Percentiles rank a stretch among this genome's conserved stretches.
These are phyloP conservation scores for Fusarium nodosum DNA, from an alignment of 2,329 filamentous ascomycete genomes.

Conservation along the genomic window DNA sequence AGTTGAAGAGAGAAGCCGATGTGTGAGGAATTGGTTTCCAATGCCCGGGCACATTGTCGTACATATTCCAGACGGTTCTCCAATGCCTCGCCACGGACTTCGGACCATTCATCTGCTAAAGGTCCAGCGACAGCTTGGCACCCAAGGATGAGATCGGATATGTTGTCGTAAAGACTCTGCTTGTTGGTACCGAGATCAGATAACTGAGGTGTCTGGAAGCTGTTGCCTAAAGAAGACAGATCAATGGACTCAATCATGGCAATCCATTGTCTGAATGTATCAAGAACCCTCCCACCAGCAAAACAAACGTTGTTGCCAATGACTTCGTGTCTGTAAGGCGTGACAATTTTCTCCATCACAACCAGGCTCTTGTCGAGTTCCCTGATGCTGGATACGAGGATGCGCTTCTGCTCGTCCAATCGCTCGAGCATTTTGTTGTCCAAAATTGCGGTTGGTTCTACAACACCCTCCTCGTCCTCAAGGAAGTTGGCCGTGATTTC, in stretches of 20 bases:
- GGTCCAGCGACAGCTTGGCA: slow-evolving; percentile 95
- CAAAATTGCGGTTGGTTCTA: slow-evolving; percentile 79
- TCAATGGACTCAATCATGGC: slow-evolving; percentile 93
- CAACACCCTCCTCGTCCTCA: slow-evolving; percentile 80
- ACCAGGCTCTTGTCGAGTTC: slow-evolving; percentile 87
- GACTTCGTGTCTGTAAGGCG: slow-evolving; percentile 80
- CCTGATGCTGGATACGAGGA: slow-evolving; percentile 87
- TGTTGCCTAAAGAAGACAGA: slow-evolving; percentile 81
- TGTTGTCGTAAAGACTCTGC: slow-evolving; percentile 92
- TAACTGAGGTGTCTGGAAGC: slow-evolving; percentile 85
- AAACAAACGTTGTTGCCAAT: slow-evolving; percentile 87
- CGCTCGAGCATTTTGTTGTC: slow-evolving; percentile 84
- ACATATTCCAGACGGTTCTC: slow-evolving; percentile 89
- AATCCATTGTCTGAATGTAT: slow-evolving; percentile 91
- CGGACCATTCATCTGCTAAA: slow-evolving; percentile 94
- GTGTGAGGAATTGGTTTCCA: slow-evolving; percentile 89
- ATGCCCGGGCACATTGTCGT: slow-evolving; percentile 78
- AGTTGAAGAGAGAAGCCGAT: slow-evolving; percentile 90
- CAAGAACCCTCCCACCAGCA: slow-evolving; percentile 83
- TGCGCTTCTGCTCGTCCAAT: slow-evolving; percentile 86
- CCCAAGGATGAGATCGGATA: slow-evolving; percentile 87
- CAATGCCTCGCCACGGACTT: slow-evolving; percentile 88
- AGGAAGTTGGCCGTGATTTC: slow-evolving; percentile 85
- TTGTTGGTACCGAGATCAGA: slow-evolving; percentile 91
- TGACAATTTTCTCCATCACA: slow-evolving; percentile 84